Conservation (phyloP, 2,329 filamentous ascomycete genomes). For the Pseudogymnoascus sp. region DNA sequence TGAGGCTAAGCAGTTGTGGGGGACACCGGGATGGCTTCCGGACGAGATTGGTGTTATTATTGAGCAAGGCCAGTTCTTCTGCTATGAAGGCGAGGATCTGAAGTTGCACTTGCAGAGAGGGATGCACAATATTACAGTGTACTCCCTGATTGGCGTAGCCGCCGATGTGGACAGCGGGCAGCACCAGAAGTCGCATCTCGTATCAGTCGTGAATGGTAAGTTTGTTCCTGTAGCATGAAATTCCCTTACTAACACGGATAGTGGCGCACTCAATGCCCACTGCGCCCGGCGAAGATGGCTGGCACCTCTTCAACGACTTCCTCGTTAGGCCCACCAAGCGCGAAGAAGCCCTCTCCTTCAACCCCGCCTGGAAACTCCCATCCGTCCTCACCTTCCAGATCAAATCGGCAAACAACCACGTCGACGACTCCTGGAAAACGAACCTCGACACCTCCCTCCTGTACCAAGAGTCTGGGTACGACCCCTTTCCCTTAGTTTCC, state of each 20-base stretch:
- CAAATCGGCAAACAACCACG: constrained; percentile 68
- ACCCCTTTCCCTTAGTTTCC: too few relatives aligned
- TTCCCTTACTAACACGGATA: constrained; percentile 26
- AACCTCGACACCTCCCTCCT: constrained; percentile 76
- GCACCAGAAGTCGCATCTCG: constrained; percentile 80
- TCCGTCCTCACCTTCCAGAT: constrained; percentile 81
- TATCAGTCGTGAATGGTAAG: constrained; percentile 79
- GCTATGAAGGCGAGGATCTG: constrained; percentile 87
- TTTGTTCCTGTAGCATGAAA: constrained; percentile 3
- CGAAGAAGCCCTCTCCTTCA: constrained; percentile 83
- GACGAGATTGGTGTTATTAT: constrained; percentile 90
- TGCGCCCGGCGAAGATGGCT: constrained; percentile 56
- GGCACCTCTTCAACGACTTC: constrained; percentile 98
- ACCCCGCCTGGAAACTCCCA: constrained; percentile 85
- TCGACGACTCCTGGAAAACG: constrained; percentile 81
- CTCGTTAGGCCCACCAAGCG: constrained; percentile 70
- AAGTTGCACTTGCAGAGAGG: constrained; percentile 70
- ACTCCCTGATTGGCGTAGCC: constrained; percentile 83
- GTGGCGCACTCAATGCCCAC: constrained; percentile 58
- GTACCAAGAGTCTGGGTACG: constrained; percentile 59
- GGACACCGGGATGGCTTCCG: constrained; percentile 81
- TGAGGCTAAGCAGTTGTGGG: constrained; percentile 76
- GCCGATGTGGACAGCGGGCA: constrained; percentile 82
- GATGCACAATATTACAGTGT: constrained; percentile 74
- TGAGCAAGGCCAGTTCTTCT: constrained; percentile 74